Conservation (phyloP, 768 basidiomycete genomes). For the Lactarius sp. region DNA sequence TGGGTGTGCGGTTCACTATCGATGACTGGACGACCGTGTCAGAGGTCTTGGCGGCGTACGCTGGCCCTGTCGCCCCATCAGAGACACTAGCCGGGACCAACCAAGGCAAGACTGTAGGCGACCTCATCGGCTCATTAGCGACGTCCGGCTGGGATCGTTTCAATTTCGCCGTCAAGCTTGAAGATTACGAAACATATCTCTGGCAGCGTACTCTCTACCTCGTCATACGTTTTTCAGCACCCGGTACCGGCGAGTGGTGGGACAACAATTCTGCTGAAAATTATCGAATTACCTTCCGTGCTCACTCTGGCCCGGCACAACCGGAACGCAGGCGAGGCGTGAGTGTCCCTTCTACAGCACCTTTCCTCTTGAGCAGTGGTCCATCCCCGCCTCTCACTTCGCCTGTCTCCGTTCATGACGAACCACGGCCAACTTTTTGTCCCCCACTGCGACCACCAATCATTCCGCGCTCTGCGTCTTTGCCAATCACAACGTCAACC, state of each 20-base stretch:
- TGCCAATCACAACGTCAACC: slow-evolving; percentile 8
- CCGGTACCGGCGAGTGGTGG: slow-evolving; percentile 76
- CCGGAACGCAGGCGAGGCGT: slow-evolving; percentile 17
- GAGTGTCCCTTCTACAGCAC: slow-evolving; percentile 1
- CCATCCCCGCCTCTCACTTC: slow-evolving; percentile 11
- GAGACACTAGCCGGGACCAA: slow-evolving; percentile 27
- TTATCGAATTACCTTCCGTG: slow-evolving; percentile 67
- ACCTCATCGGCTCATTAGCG: slow-evolving; percentile 35
- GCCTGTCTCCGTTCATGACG: slow-evolving; percentile 3
- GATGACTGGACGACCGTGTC: slow-evolving; percentile 93
- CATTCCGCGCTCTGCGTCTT: slow-evolving; percentile 18
- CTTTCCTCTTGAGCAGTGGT: slow-evolving; percentile 15
- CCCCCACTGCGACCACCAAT: slow-evolving; percentile 6
- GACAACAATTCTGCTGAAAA: slow-evolving; percentile 82
- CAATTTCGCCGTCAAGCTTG: slow-evolving; percentile 59
- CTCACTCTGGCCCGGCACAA: slow-evolving; percentile 20
- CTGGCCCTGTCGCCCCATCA: slow-evolving; percentile 36
- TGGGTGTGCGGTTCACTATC: slow-evolving; percentile 83
- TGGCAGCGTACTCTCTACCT: slow-evolving; percentile 53
- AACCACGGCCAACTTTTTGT: slow-evolving; percentile 14
- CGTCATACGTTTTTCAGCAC: slow-evolving; percentile 48
- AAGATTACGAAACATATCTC: slow-evolving; percentile 57
- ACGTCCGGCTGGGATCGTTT: slow-evolving; percentile 33
- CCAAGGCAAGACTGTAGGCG: slow-evolving; percentile 33
- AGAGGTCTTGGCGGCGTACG: slow-evolving; percentile 60